Conservation (phyloP, 2,329 filamentous ascomycete species). For the Ilyonectria robusta region DNA sequence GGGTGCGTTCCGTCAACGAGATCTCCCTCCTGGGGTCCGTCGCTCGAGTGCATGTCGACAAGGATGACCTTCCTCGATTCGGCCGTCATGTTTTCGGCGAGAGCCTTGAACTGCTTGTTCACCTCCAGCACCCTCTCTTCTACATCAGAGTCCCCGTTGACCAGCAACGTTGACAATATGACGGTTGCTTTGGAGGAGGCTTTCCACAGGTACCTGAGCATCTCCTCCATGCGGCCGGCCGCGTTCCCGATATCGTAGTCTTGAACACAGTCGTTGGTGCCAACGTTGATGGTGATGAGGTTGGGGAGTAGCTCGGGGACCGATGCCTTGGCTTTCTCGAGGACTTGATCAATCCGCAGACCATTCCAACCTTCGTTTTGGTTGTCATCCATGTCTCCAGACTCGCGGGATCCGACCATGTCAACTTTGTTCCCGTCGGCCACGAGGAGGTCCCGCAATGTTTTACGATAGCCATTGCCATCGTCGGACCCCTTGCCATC, state of each 20-base stretch:
- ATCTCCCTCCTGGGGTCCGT: slow-evolving; percentile 50
- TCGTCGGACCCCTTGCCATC: slow-evolving; percentile 54
- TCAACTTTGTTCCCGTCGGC: slow-evolving; percentile 52
- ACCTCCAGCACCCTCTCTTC: slow-evolving; percentile 48
- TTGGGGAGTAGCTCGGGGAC: slow-evolving; percentile 55
- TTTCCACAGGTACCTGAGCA: slow-evolving; percentile 54
- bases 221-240: slow-evolving; percentile 50
- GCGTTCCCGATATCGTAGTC: slow-evolving; percentile 49
- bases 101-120: slow-evolving; percentile 51
- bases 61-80: slow-evolving; percentile 53
- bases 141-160: slow-evolving; percentile 49
- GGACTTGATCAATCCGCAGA: slow-evolving; percentile 57
- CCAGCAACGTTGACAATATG: slow-evolving; percentile 57
- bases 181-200: slow-evolving; percentile 52
- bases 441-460: slow-evolving; percentile 51
- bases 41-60: slow-evolving; percentile 56
- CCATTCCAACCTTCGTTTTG: slow-evolving; percentile 62
- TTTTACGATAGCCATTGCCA: slow-evolving; percentile 57
- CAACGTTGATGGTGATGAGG: slow-evolving; percentile 58
- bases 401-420: slow-evolving; percentile 58
- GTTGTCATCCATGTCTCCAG: slow-evolving; percentile 58
- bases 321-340: slow-evolving; percentile 50
- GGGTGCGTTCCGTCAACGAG: slow-evolving; percentile 58
- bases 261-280: slow-evolving; percentile 60
- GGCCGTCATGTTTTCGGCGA: slow-evolving; percentile 47